A percentile compares a stretch with the other conserved stretches of the same genome.
Evolutionary conservation across 164 flowering plant species (phyloP).

Genomic region (Platanus orientalis): DNA sequence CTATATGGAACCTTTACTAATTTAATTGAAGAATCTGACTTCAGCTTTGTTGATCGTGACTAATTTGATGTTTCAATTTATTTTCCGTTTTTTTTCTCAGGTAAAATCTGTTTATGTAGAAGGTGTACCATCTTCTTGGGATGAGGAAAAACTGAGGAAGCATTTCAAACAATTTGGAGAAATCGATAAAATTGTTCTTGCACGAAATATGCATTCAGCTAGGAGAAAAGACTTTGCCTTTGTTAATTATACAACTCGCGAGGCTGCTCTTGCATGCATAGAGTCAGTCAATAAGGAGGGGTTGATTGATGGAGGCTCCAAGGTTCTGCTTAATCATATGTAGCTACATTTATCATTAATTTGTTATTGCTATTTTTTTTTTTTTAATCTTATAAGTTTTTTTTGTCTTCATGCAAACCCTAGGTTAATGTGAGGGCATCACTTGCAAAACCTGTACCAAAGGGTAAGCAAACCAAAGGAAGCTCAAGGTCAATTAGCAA

Average conservation of each 20-base stretch:
- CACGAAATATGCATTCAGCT: constrained; percentile 28
- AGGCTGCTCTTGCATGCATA: constrained; percentile 38
- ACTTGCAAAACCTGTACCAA: constrained; percentile 35
- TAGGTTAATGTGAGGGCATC: constrained; percentile 35
- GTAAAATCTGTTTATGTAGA: constrained; percentile 42
- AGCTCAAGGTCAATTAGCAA: constrained; percentile 9
- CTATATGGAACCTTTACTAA: too few species aligned
- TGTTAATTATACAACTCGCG: constrained; percentile 28
- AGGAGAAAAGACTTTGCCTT: constrained; percentile 42
- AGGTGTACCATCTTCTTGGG: constrained; percentile 33
- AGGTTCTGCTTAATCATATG: constrained; percentile 18
- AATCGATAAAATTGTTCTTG: constrained; percentile 33
- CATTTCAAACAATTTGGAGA: constrained; percentile 32
- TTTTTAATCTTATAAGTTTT: neutral
- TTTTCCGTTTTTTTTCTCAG: constrained; percentile 15
- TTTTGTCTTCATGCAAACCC: neutral
- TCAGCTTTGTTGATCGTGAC: neutral
- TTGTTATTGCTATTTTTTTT: neutral
- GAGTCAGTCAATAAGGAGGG: constrained; percentile 25
- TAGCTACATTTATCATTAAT: neutral
- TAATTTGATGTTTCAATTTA: neutral
- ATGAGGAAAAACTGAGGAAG: constrained; percentile 27
- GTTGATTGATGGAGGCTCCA: constrained; percentile 21
- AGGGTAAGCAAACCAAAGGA: constrained; percentile 26
- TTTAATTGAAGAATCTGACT: too few species aligned